A percentile compares a stretch with the other conserved stretches of the same genome.
Conservation (phyloP, 805 yeast species). For the Candida rishiriensis region DNA sequence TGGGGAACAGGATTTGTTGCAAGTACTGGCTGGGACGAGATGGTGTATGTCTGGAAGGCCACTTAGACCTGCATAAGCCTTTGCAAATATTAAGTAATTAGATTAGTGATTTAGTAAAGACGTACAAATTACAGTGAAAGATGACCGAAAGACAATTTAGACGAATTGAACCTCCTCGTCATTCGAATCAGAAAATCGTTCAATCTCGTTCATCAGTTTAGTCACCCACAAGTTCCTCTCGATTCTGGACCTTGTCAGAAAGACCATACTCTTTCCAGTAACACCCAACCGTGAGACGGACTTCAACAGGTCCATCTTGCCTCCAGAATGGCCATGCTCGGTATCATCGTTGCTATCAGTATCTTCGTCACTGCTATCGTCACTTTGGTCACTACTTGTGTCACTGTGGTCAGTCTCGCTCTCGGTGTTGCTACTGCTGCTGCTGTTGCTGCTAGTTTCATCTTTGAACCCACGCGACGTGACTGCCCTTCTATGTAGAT, state of each 20-base stretch:
- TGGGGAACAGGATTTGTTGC: constrained; percentile 98
- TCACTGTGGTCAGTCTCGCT: constrained; percentile 2
- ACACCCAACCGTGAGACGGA: constrained; percentile 55
- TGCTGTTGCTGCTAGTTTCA: not conserved
- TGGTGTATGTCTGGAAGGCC: constrained; percentile 85
- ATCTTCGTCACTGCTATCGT: not conserved
- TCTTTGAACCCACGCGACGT: not conserved
- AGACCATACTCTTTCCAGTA: constrained; percentile 64
- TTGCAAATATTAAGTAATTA: not conserved
- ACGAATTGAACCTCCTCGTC: constrained; percentile 18
- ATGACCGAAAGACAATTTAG: constrained; percentile 3
- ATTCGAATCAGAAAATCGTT: constrained; percentile 30
- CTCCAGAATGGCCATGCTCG: not conserved
- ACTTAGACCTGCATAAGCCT: constrained; percentile 20
- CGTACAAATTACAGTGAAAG: not conserved
- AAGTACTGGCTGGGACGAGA: constrained; percentile 95
- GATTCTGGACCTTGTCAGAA: constrained; percentile 75
- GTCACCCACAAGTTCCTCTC: constrained; percentile 83
- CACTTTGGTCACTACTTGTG: not conserved
- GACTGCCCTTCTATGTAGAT: constrained; percentile 3
- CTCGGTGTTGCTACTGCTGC: not conserved
- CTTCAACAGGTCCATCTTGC: constrained; percentile 33
- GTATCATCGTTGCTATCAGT: not conserved
- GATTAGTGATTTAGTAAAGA: not conserved
- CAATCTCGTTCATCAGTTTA: constrained; percentile 39